phyloP scores from a whole-genome alignment of 2,329 filamentous ascomycete genomes.

The Cordyceps sp. region DNA sequence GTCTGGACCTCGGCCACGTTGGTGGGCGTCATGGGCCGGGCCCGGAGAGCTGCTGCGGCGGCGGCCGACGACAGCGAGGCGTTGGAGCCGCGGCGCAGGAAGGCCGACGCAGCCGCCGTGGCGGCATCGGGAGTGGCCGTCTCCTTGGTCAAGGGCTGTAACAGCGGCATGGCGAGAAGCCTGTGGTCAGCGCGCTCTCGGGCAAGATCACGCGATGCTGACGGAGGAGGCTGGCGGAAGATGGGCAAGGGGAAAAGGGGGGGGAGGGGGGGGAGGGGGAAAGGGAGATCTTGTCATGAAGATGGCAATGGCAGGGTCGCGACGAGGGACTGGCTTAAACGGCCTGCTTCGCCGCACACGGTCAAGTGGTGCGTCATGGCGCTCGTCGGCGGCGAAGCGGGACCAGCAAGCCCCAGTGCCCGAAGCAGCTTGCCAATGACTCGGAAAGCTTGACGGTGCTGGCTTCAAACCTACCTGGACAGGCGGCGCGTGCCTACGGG shows the following conservation, averaged over 20 bases:
- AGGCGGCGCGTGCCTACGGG: slow-evolving; percentile 3
- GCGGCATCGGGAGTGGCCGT: slow-evolving; percentile 59
- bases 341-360: too few relatives aligned
- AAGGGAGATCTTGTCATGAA: too few relatives aligned
- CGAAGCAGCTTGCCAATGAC: too few relatives aligned
- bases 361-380: slow-evolving; percentile 1
- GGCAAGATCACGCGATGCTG: background rate
- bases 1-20: slow-evolving; percentile 73
- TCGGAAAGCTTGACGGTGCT: too few relatives aligned
- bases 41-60: slow-evolving; percentile 69
- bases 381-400: background rate
- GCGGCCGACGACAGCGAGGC: slow-evolving; percentile 65
- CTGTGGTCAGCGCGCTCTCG: background rate
- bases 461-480: slow-evolving; percentile 3
- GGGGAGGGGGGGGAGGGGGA: background rate
- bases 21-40: slow-evolving; percentile 60
- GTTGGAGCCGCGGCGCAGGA: slow-evolving; percentile 50
- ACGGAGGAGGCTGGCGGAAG: background rate
- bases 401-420: background rate
- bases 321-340: too few relatives aligned
- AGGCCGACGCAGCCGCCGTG: slow-evolving; percentile 67
- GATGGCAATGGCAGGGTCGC: too few relatives aligned
- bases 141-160: slow-evolving; percentile 44
- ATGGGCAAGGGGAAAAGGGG: background rate
- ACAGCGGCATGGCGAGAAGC: slow-evolving; percentile 3